Base-by-base conservation (phyloP, 202 grass and related monocot species). In the Zoysia matrella region DNA sequence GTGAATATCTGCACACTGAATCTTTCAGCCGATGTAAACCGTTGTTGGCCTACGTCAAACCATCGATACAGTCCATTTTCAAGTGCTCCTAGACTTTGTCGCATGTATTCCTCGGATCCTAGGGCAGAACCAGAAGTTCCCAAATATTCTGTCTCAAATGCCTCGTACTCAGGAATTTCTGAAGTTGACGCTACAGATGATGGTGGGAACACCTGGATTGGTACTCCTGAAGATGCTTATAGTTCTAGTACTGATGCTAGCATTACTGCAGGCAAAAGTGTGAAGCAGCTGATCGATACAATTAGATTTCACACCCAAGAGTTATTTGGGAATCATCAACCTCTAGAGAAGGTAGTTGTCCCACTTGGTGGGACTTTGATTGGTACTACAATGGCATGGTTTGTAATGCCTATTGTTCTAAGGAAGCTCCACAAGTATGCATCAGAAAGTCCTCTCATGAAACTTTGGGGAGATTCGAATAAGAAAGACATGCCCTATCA, bases 341-440 rank as follows among this genome's bases (percentile, higher is more conserved):
- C 89, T 75, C 72, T 90, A 41, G 82, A 91, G 64, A 85, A 86
- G 63, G 82, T 88, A 73, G 15, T 91, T 57, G 54, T 91, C 78
- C 75, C 89, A 12, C 52, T 89, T 47, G 60, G 80, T 69, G 87
- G 84, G 60, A 94, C 89, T 42, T 41, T 92, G 55, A 70, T 84
- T 42, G 89, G 77, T 48, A 74, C 89, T 14, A 18, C 79, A 49
- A 58, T 91, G 72, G 89, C 92, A 40, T 94, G 92, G 92, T 89
- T 91, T 81, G 74, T 94, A 51, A 89, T 94, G 92, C 87, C 92
- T 13, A 73, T 80, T 72, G 55, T 81, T 69, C 82, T 94, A 54
- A 85, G 69, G 62, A 71, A 78, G 69, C 18, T 94, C 51, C 92
- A 94, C 77, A 88, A 88, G 45, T 92, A 92, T 82, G 77, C 87